phyloP scores from a whole-genome alignment of 2,329 filamentous ascomycete genomes.

The Penicillium paneum region DNA sequence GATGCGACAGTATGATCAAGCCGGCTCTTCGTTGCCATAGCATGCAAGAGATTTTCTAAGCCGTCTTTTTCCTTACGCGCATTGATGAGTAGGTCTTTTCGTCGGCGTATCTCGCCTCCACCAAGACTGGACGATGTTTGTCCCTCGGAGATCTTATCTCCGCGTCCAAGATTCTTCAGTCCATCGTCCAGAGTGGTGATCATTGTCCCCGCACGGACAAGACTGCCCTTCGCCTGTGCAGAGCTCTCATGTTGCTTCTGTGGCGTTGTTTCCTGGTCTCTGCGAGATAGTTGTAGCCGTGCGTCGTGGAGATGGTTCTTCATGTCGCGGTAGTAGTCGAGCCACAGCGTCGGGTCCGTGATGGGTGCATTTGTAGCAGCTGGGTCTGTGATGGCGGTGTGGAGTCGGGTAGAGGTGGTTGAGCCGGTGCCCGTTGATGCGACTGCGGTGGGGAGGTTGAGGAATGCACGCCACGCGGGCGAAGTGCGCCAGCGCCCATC shows the following conservation, averaged over 20 bases:
- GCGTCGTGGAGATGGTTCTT: conserved; percentile 61
- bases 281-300: conserved; percentile 55
- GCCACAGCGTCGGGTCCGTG: conserved; percentile 57
- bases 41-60: conserved; percentile 58
- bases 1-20: conserved; percentile 48
- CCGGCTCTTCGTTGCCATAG: conserved; percentile 53
- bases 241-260: conserved; percentile 62
- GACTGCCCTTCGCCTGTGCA: conserved; percentile 58
- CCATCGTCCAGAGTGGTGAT: conserved; percentile 58
- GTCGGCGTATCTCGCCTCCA: conserved; percentile 58
- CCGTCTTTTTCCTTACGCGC: conserved; percentile 61
- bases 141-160: conserved; percentile 27
- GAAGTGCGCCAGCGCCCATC: conserved; percentile 59
- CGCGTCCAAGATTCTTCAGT: conserved; percentile 42
- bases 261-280: conserved; percentile 58
- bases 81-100: conserved; percentile 56
- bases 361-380: conserved; percentile 37
- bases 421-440: conserved; percentile 30
- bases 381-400: conserved; percentile 44
- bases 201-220: conserved; percentile 56
- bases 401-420: conserved; percentile 38
- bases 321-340: conserved; percentile 59
- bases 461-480: conserved; percentile 56
- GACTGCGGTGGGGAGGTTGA: conserved; percentile 52
- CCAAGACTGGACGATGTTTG: conserved; percentile 54